These are phyloP conservation scores for Silene latifolia DNA, from an alignment of 148 eudicot species.

Conservation along the genomic window DNA sequence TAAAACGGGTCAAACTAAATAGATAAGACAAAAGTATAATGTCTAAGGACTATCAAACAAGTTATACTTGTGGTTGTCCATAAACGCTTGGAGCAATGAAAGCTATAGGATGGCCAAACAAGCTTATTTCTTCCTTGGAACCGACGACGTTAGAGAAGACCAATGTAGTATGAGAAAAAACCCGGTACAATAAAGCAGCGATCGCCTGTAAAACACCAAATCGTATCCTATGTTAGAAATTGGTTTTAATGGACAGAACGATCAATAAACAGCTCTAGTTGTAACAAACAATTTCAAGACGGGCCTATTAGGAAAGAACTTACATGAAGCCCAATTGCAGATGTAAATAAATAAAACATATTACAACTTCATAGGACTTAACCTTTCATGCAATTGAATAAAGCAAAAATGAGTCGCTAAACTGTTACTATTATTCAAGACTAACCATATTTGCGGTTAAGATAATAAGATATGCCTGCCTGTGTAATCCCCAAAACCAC, in stretches of 20 bases:
- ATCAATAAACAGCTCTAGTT: too few relatives aligned
- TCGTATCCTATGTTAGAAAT: neutral
- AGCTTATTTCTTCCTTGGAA: constrained; percentile 53
- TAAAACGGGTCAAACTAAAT: too few relatives aligned
- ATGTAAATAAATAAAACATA: too few relatives aligned
- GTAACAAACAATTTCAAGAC: too few relatives aligned
- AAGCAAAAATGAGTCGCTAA: too few relatives aligned
- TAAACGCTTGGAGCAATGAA: constrained; percentile 60
- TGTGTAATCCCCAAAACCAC: constrained; percentile 61
- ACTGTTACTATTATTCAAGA: too few relatives aligned
- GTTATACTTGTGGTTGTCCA: constrained; percentile 53
- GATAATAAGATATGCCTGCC: constrained; percentile 61
- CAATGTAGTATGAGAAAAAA: constrained; percentile 39
- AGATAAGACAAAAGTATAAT: too few relatives aligned
- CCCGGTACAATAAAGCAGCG: constrained; percentile 18
- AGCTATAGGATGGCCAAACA: constrained; percentile 52
- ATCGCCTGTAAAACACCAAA: constrained; percentile 24
- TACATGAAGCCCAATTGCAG: constrained; percentile 41
- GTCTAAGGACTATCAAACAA: too few relatives aligned
- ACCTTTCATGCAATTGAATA: too few relatives aligned
- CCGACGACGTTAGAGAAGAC: constrained; percentile 64
- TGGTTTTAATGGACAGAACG: too few relatives aligned
- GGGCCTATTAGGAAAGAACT: neutral
- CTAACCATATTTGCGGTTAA: constrained; percentile 51
- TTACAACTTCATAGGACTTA: too few relatives aligned